Evolutionary conservation across 345 rosid genomes (phyloP), one percentile per base, ranked within the genome.

Genomic region (Dovyalis caffra): DNA sequence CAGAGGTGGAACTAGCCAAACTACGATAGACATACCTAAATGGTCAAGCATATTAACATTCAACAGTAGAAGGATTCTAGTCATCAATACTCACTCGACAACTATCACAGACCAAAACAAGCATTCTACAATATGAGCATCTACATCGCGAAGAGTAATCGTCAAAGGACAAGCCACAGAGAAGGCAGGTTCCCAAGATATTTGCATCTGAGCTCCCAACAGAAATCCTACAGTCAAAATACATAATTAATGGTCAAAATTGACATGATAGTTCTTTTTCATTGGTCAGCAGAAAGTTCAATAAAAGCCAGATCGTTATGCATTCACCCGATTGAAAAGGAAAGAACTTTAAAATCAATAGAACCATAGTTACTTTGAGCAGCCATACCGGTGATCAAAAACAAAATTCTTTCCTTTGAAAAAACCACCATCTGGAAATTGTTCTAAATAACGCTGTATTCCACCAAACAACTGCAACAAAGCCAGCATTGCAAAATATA

Each of bases 381-480:
- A 56, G 71, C 67, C 85, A 74, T 89, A 93, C 99, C 96, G 88
- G 81, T 89, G 97, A 82, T 93, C 97, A 77, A 95, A 95, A 75
- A 95, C 99, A 76, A 95, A 95, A 79, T 89, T 93, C 85, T 95
- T 95, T 76, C 99, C 99, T 85, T 85, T 87, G 80, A 91, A 95
- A 78, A 85, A 91, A 34, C 98, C 98, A 66, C 99, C 94, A 86
- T 83, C 88, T 7, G 98, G 98, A 76, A 84, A 93, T 76, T 93
- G 92, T 83, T 91, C 99, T 82, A 93, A 86, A 82, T 95, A 95
- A 68, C 97, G 88, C 72, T 90, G 97, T 80, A 95, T 90, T 70
- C 99, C 99, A 80, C 99, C 99, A 85, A 69, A 91, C 76, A 95
- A 87, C 98, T 95, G 88, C 89, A 79, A 75, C 16, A 74, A 66